Evolutionary conservation across 495 filamentous ascomycete species (phyloP).

Genomic region (Penicillium cinerascens): DNA sequence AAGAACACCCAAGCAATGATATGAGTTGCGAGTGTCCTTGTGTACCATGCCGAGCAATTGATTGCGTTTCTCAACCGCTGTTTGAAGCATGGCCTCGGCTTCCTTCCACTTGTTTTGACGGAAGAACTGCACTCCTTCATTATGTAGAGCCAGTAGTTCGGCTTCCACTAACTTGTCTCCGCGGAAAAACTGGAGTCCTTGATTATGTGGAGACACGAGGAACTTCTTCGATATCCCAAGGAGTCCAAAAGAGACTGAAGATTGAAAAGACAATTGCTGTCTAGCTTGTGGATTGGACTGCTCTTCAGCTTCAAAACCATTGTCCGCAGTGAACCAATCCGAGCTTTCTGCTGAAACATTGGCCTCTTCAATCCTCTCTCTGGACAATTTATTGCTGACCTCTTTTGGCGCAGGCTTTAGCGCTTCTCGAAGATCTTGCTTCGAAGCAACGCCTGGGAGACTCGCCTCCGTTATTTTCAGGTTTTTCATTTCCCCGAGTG

Average conservation of each 20-base stretch:
- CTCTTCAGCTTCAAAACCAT: too few relatives aligned
- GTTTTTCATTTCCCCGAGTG: neutral
- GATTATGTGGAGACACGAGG: neutral
- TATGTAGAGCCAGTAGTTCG: too few relatives aligned
- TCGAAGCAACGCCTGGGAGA: neutral
- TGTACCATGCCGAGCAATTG: neutral
- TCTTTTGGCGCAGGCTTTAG: neutral
- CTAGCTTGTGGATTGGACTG: too few relatives aligned
- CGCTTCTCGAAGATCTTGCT: neutral
- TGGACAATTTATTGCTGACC: neutral
- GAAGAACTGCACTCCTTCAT: too few relatives aligned
- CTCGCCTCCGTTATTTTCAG: neutral
- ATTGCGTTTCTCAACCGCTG: neutral
- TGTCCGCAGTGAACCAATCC: too few relatives aligned
- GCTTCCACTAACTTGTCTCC: too few relatives aligned
- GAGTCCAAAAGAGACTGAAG: too few relatives aligned
- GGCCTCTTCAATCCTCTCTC: too few relatives aligned
- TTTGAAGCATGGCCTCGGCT: neutral
- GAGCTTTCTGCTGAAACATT: too few relatives aligned
- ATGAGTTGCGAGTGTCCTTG: neutral
- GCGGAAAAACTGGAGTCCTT: neutral
- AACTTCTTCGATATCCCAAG: too few relatives aligned
- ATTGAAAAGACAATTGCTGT: too few relatives aligned
- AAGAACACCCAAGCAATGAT: neutral
- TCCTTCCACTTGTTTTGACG: neutral